Conservation (phyloP, 75 land plant genomes). For the Larix kaempferi region DNA sequence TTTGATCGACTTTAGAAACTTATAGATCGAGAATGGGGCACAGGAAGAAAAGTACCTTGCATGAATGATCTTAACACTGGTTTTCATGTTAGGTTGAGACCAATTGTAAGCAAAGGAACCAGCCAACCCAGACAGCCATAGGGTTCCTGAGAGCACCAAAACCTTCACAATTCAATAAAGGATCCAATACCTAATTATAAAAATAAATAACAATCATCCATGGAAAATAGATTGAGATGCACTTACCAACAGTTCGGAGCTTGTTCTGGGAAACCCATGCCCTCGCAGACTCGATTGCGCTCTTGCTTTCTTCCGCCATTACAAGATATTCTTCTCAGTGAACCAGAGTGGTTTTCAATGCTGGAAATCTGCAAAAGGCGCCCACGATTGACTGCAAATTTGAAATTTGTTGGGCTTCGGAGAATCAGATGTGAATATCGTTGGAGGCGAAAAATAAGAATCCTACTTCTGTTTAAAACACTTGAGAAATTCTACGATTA, state of each 20-base stretch:
- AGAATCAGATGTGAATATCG: no score
- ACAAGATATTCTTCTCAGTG: background rate
- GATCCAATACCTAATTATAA: background rate
- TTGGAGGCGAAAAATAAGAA: no score
- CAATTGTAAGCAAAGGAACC: constrained; percentile 88
- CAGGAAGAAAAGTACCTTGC: constrained; percentile 50
- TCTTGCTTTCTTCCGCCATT: constrained; percentile 41
- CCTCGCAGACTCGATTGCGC: constrained; percentile 36
- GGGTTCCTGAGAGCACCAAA: constrained; percentile 37
- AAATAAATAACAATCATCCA: background rate
- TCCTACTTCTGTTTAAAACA: no score
- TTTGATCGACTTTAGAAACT: background rate
- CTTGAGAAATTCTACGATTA: no score
- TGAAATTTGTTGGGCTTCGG: no score
- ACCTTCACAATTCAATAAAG: background rate
- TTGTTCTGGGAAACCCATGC: constrained; percentile 75
- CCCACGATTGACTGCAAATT: no score
- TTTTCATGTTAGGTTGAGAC: constrained; percentile 78
- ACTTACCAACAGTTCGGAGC: constrained; percentile 73
- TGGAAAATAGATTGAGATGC: background rate
- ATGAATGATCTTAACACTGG: constrained; percentile 84
- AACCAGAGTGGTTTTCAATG: no score
- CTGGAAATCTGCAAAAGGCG: no score
- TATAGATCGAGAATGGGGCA: background rate
- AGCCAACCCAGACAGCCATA: constrained; percentile 65